Evolutionary conservation across 73 alveolate species (phyloP), one percentile per base, ranked within the genome.

Genomic region (Loxodes magnus): DNA sequence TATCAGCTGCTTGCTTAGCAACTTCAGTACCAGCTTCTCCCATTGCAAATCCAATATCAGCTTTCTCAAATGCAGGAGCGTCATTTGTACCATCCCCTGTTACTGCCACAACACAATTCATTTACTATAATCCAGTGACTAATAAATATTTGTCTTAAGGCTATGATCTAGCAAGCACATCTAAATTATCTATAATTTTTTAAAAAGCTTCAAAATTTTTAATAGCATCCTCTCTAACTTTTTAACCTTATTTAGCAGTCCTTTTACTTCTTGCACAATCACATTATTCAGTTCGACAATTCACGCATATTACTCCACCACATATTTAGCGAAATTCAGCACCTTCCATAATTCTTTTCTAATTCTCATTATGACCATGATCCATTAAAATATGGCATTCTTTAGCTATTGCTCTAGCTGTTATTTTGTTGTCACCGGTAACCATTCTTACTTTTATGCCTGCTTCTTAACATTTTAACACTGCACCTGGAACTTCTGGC

Each of bases 31-130:
- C 98, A 12, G 96, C 80, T 17, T 69, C 71, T 4, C 92, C 93
- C 96, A 79, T 79, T 16, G 93, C 93, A 43, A 79, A 79, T 20
- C 93, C 93, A 2, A 79, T 87, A 55, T 77, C 94, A 0, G 96
- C 86, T 63, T 86, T 89, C 53, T 79, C 81, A n/a, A 89, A 60
- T 0, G 98, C 98, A 12, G 98, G 96, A 6, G 98, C 96, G 71
- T 90, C 98, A 51, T 90, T 87, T 5, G 91, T 74, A 19, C 98
- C 98, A 69, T 90, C 98, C 19, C 98, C 98, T 0, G 98, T 90
- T 12, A 90, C 98, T 26, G 98, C 98, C 3, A 90, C 96, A 0
- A 90, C 95, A 53, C 74, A 66, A 48, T 80, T 89, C 43, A 90
- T 35, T 51, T 86, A 67, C 58, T 72, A 74, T 5, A 90, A 46